Conservation (phyloP, 371 early-diverging fungal species). For the Mortierella sp. region DNA sequence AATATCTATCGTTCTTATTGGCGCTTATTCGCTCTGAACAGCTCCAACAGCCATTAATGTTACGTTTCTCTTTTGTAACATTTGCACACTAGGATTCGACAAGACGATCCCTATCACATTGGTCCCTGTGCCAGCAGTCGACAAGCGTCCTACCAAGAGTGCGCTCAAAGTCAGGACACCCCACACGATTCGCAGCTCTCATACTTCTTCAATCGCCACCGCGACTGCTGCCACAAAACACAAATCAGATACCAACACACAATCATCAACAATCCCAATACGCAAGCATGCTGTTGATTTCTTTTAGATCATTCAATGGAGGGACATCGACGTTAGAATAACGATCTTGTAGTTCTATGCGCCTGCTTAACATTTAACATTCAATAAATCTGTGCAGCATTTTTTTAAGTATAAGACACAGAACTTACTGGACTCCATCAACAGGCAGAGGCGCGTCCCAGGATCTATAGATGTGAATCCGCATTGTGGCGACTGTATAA, state of each 20-base stretch:
- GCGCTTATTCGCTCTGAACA: no score
- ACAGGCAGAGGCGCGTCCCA: no score
- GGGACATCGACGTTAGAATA: no score
- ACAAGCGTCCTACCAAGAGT: conserved; percentile 41
- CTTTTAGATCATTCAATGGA: conserved; percentile 17
- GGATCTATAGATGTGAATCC: no score
- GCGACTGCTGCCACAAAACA: conserved; percentile 1
- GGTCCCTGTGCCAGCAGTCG: conserved; percentile 32
- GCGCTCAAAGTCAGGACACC: conserved; percentile 45
- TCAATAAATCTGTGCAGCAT: no score
- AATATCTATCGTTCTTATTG: no score
- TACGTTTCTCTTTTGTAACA: not conserved
- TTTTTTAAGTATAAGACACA: no score
- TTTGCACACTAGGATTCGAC: conserved; percentile 51
- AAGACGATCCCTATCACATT: conserved; percentile 39
- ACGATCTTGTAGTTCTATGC: no score
- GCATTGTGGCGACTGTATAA: no score
- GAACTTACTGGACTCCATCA: no score
- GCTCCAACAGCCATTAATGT: not conserved
- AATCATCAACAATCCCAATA: conserved; percentile 7
- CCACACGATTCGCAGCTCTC: conserved; percentile 21
- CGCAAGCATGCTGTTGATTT: conserved; percentile 43
- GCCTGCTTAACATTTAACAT: no score
- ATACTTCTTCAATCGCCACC: conserved; percentile 1
- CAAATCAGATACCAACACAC: conserved; percentile 18